Evolutionary conservation across 805 yeast genomes (phyloP), one percentile per base, ranked within the genome.

Genomic region (Kluyveromyces dobzhanskii): DNA sequence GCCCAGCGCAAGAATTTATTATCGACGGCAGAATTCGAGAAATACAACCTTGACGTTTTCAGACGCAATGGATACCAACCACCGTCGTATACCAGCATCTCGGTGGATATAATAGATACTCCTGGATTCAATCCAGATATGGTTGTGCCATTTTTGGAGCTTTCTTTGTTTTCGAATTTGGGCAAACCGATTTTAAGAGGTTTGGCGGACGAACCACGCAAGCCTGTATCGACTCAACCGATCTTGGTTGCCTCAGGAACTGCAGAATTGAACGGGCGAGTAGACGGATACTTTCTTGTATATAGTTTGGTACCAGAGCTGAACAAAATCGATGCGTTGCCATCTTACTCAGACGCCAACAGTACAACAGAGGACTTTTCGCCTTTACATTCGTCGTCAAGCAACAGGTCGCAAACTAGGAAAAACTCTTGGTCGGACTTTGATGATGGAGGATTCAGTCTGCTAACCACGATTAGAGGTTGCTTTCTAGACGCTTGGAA

Each of bases 231-330:
- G 10, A 78, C 85, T 4, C 77, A 76, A 38, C 83, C 88, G 3
- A 56, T 83, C 40, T 56, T 83, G 10, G 84, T 80, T 3, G 90
- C 86, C 4, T 77, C 85, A 28, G 92, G 92, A 1, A 84, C 87
- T 4, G 73, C 85, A 31, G 90, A 81, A 43, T 58, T 83, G 48
- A 81, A 83, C 53, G 88, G 87, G 4, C 67, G 75, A 24, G 71
- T 83, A n/a, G 81, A 80, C 53, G 90, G 88, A 0, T 83, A 83
- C 54, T 65, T 80, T 31, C 67, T 80, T 27, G 76, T 79, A 34
- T 83, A 81, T 56, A 72, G 79, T 40, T 79, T 85, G 2, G 73
- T 82, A 2, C 92, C 94, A 0, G 67, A 73, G 17, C 48, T 64
- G 24, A 65, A 64, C 35, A 52, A 52, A 38, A 48, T 46, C 13